Evolutionary conservation across 129 eudicot species (phyloP), one percentile per base, ranked within the genome.

Genomic region (Helianthus tuberosus): DNA sequence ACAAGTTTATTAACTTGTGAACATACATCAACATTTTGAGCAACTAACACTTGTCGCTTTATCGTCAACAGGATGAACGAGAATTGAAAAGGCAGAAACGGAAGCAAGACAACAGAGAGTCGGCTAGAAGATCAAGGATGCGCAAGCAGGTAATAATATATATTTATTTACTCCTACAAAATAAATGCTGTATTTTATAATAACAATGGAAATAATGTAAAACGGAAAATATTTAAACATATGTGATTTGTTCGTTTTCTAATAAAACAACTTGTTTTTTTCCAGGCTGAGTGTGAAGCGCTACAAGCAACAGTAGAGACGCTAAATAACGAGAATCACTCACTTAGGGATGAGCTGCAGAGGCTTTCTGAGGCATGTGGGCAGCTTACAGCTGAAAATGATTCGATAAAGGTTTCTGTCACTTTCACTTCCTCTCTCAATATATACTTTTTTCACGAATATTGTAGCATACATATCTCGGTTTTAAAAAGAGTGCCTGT

Each of bases 201-300:
- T n/a, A 68, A 49, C 0, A 13, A 66, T 12, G 60, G 44, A 48
- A 29, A 29, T 29, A 29, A 25, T 43, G 67, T 16, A 72, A 72
- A 59, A 58, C n/a, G 11, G n/a, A 58, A 27, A n/a, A 58, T 25
- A 11, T 58, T 25, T 25, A 58, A 58, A 58, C 64, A 11, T 58
- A 27, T 10, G 4, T 25, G 14, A 60, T 29, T 60, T 27, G 16
- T 4, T n/a, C 4, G 17, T 27, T 11, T 27, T 60, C 10, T 11
- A 11, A 29, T 57, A 8, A 58, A 27, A 25, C 15, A 50, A 52
- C 20, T 25, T 39, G 23, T 23, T 50, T 74, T 44, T 57, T 50
- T 5, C 10, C 82, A 89, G 96, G 96, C 96, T 1, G 98, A 93
- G 82, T 89, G 98, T 69, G 98, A 93, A 82, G 98, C 89, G 80